Evolutionary conservation across 2,329 filamentous ascomycete genomes (phyloP).

Genomic region (Colletotrichum sp.): DNA sequence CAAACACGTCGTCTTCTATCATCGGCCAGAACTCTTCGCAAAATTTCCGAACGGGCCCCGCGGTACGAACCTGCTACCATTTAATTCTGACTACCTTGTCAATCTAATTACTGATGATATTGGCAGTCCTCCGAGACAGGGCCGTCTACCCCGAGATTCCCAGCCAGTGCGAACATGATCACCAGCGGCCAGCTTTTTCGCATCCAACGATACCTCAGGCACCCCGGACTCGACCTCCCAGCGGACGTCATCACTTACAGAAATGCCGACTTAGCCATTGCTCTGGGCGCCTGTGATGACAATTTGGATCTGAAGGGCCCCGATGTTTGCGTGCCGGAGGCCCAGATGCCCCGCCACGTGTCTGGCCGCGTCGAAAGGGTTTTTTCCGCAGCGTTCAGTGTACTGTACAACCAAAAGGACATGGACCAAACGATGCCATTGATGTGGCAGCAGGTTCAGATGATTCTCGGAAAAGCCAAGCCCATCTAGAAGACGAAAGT

Average conservation of each 20-base stretch:
- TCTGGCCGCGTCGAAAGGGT: background rate
- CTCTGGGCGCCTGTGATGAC: background rate
- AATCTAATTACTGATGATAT: background rate
- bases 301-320: background rate
- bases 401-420: background rate
- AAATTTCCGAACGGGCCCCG: background rate
- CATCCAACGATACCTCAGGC: background rate
- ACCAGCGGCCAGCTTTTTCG: background rate
- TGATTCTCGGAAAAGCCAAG: background rate
- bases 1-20: background rate
- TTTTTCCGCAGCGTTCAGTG: background rate
- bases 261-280: background rate
- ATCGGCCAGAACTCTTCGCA: background rate
- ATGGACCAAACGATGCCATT: background rate
- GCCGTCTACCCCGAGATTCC: background rate
- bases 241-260: background rate
- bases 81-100: accelerated
- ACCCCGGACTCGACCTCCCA: background rate
- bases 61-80: background rate
- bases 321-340: background rate
- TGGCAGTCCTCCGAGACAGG: background rate
- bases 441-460: background rate
- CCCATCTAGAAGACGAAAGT: background rate
- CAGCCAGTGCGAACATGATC: background rate
- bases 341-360: background rate